These are phyloP conservation scores for Cylindrotheca fusiformis DNA, from an alignment of 108 stramenopile genomes.

Conservation along the genomic window DNA sequence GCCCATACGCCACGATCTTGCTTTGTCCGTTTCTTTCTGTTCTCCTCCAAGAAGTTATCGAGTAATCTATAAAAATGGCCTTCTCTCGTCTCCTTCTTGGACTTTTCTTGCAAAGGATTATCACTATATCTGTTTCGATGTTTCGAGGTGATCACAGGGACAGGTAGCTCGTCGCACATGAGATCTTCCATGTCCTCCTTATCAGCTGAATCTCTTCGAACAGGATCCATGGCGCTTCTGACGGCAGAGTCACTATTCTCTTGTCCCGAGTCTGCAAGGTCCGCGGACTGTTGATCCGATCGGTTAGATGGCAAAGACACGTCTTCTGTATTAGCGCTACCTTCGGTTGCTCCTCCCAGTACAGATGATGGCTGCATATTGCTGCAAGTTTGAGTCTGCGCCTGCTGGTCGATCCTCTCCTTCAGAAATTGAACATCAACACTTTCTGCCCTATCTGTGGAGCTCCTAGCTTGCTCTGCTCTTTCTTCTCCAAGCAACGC, in stretches of 20 bases:
- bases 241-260: neutral
- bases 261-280: neutral
- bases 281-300: neutral
- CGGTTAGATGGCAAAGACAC: neutral
- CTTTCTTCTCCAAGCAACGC: too few species aligned
- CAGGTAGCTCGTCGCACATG: too few species aligned
- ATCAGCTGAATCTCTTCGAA: slow-evolving; percentile 1
- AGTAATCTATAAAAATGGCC: slow-evolving; percentile 19
- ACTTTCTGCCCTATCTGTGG: slow-evolving; percentile 9
- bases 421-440: slow-evolving; percentile 18
- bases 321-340: neutral
- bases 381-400: neutral
- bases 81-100: slow-evolving; percentile 1
- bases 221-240: neutral
- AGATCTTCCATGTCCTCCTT: slow-evolving; percentile 24
- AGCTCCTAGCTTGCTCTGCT: too few species aligned
- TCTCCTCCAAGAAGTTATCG: slow-evolving; percentile 24
- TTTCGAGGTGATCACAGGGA: slow-evolving; percentile 3
- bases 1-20: neutral
- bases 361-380: too few species aligned
- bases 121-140: slow-evolving; percentile 1
- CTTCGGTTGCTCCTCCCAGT: neutral
- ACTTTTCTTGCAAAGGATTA: too few species aligned
- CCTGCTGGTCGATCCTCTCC: slow-evolving; percentile 15
- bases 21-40: slow-evolving; percentile 1